These are phyloP conservation scores for Microglena sp. DNA, from an alignment of 139 green algal genomes.

Conservation along the genomic window DNA sequence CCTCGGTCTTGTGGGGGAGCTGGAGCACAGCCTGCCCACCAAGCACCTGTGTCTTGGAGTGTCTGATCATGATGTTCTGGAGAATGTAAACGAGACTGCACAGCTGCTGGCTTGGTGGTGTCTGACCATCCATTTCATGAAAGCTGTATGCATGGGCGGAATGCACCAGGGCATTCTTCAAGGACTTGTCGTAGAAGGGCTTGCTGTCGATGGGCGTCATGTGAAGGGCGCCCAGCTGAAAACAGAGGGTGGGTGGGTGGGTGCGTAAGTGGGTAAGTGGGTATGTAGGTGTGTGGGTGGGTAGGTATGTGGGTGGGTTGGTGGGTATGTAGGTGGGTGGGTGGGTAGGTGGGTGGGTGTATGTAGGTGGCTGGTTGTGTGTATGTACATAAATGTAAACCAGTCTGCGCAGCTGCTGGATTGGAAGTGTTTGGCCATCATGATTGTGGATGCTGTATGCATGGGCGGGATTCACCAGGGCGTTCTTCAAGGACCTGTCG, in stretches of 20 bases:
- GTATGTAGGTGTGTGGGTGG: no score
- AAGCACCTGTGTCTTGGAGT: constrained; percentile 60
- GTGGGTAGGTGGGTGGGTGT: no score
- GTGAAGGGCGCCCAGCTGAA: constrained; percentile 22
- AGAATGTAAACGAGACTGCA: constrained; percentile 41
- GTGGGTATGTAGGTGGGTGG: no score
- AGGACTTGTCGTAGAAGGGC: constrained; percentile 35
- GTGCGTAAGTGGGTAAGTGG: no score
- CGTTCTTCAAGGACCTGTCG: constrained; percentile 22
- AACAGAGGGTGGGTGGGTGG: background rate
- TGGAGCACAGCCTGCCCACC: constrained; percentile 38
- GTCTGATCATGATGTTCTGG: constrained; percentile 38
- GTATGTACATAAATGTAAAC: background rate
- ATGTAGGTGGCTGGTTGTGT: background rate
- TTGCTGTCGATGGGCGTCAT: constrained; percentile 28
- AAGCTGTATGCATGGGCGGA: background rate
- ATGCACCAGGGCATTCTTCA: constrained; percentile 20
- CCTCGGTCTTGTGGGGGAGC: constrained; percentile 55
- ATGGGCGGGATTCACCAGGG: constrained; percentile 1
- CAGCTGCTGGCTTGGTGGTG: background rate
- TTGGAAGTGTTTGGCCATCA: background rate
- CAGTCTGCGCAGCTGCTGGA: background rate
- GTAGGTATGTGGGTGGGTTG: no score
- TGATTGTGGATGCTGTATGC: background rate
- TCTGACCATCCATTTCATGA: background rate